Evolutionary conservation across 495 filamentous ascomycete genomes (phyloP).

Genomic region (Opeltia flavorubescens): DNA sequence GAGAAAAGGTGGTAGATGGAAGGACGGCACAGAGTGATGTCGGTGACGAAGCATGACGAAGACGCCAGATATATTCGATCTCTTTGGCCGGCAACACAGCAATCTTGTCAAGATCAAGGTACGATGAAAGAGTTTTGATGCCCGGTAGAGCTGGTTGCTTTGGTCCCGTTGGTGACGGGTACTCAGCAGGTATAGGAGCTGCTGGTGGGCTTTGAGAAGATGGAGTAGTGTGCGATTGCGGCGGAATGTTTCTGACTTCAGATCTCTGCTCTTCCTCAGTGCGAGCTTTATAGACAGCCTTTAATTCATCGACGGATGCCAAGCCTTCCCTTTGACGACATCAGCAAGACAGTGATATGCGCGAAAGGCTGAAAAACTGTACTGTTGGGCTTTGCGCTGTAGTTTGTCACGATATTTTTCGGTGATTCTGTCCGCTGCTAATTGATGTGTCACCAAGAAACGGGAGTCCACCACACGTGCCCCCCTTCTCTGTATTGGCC

Average conservation of each 20-base stretch:
- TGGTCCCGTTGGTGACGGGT: constrained; percentile 17
- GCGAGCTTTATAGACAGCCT: constrained; percentile 68
- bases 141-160: constrained; percentile 29
- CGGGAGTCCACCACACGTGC: constrained; percentile 87
- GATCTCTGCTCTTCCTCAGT: constrained; percentile 52
- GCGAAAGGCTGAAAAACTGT: constrained; percentile 12
- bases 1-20: constrained; percentile 51
- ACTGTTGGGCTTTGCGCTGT: constrained; percentile 66
- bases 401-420: constrained; percentile 86
- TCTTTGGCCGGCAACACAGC: constrained; percentile 59
- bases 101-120: constrained; percentile 70
- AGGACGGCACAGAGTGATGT: constrained; percentile 71
- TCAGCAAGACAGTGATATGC: not conserved
- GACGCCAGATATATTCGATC: constrained; percentile 78
- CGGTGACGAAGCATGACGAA: constrained; percentile 59
- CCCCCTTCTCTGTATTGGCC: constrained; percentile 56
- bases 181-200: constrained; percentile 16
- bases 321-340: constrained; percentile 49
- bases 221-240: constrained; percentile 18
- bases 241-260: constrained; percentile 29
- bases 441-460: constrained; percentile 58
- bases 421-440: constrained; percentile 46
- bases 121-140: constrained; percentile 69
- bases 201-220: constrained; percentile 16
- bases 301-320: constrained; percentile 57